Percentiles rank a stretch among this genome's conserved stretches.
phyloP scores from a whole-genome alignment of 352 stramenopile species.

The Phytophthora chlamydospora region DNA sequence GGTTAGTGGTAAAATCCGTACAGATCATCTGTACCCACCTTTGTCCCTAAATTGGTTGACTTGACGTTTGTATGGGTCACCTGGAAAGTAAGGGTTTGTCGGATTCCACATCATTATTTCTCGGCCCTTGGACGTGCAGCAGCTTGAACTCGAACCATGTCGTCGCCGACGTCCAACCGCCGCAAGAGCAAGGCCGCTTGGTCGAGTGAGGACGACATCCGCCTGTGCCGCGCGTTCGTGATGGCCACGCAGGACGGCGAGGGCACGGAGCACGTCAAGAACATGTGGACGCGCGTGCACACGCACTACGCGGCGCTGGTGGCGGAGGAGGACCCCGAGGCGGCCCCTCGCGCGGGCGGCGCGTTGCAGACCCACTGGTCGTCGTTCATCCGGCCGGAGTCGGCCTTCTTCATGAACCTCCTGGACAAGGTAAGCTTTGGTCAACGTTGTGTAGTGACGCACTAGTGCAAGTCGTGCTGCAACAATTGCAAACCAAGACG shows the following conservation, averaged over 20 bases:
- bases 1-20: constrained; percentile 24
- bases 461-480: too few relatives aligned
- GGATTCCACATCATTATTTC: constrained; percentile 23
- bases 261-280: constrained; percentile 36
- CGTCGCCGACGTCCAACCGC: constrained; percentile 22
- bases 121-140: not conserved
- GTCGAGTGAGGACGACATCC: constrained; percentile 38
- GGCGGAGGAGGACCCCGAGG: constrained; percentile 24
- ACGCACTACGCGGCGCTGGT: constrained; percentile 27
- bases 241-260: constrained; percentile 30
- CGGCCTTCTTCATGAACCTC: constrained; percentile 34
- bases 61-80: constrained; percentile 17
- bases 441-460: too few relatives aligned
- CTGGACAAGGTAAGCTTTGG: constrained; percentile 21
- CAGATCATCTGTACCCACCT: constrained; percentile 21
- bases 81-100: constrained; percentile 8
- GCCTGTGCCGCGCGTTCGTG: constrained; percentile 39
- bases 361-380: constrained; percentile 42
- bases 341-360: constrained; percentile 26
- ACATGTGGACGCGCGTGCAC: constrained; percentile 38
- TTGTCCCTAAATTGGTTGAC: constrained; percentile 13
- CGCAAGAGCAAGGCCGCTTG: constrained; percentile 36
- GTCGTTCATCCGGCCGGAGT: constrained; percentile 35
- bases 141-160: constrained; percentile 15
- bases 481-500: too few relatives aligned